Evolutionary conservation across 148 eudicot genomes (phyloP).

Genomic region (Camellia japonica): DNA sequence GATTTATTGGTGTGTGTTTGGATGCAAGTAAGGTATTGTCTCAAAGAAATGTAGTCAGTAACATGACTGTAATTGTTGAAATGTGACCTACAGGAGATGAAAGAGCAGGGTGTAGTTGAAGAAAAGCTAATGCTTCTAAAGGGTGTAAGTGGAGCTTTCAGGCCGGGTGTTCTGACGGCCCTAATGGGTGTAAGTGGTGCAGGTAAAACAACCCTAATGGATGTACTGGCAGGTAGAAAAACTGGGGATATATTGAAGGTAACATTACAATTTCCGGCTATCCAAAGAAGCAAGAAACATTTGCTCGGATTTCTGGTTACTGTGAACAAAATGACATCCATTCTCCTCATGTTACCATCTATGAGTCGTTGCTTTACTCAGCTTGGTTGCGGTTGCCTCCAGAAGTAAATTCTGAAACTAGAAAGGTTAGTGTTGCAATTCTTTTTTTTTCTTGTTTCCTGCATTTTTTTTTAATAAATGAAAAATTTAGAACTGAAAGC

Average conservation of each 20-base stretch:
- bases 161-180: conserved; percentile 77
- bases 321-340: conserved; percentile 81
- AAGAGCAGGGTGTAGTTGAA: conserved; percentile 49
- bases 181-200: conserved; percentile 83
- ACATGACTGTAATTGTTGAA: background rate
- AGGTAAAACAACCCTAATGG: conserved; percentile 81
- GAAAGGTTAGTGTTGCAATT: conserved; percentile 40
- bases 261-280: conserved; percentile 59
- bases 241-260: conserved; percentile 72
- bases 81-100: conserved; percentile 61
- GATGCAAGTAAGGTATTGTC: background rate
- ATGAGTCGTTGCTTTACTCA: conserved; percentile 64
- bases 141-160: conserved; percentile 68
- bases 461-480: too few species aligned
- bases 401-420: conserved; percentile 43
- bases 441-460: background rate
- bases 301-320: conserved; percentile 72
- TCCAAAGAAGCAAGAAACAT: conserved; percentile 65
- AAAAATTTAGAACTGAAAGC: background rate
- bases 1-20: background rate
- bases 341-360: conserved; percentile 65
- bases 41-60: background rate
- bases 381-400: conserved; percentile 65
- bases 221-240: conserved; percentile 71
- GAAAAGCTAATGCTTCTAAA: conserved; percentile 63